Evolutionary conservation across 2,329 filamentous ascomycete genomes (phyloP), one percentile per base, ranked within the genome.

Genomic region (Cercospora brassicicola): DNA sequence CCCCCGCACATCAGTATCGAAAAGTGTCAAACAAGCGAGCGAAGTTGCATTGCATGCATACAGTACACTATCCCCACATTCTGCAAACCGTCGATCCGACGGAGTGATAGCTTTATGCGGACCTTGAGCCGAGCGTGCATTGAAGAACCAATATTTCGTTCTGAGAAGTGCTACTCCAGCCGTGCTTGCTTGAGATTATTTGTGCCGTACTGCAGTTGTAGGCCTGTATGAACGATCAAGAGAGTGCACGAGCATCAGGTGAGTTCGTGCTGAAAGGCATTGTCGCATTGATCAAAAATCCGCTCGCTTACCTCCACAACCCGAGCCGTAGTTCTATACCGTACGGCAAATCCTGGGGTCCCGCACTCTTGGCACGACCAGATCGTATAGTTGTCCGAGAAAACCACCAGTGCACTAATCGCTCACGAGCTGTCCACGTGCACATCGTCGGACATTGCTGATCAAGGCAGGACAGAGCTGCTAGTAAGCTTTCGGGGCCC

Each of bases 31-130:
- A 51, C 45, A 26, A 51, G 45, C 45, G 45, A 51, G 20, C 45
- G 45, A 23, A 23, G 18, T 51, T 51, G 45, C 45, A 51, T 51
- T 51, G 45, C 45, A 51, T 51, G 20, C 20, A 51, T 51, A 51
- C 45, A 26, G 45, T 51, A 23, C 18, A 15, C 26, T 36, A n/a
- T 5, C 45, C 18, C 18, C 45, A 51, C 45, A 51, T 51, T 51
- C 45, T 51, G 45, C 45, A 26, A 11, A 51, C 20, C 20, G 45
- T 23, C 20, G 45, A 51, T 51, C 45, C 18, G 45, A 51, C 45
- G 45, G 45, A 51, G 45, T 51, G 45, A 51, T 51, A 51, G 45
- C 45, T 51, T 51, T 51, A 51, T 51, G 45, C 45, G 45, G 45
- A 51, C 20, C 45, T 23, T 51, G 20, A 23, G 23, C 45, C 45